phyloP scores from a whole-genome alignment of 306 rosid genomes.

The Quercus variabilis region DNA sequence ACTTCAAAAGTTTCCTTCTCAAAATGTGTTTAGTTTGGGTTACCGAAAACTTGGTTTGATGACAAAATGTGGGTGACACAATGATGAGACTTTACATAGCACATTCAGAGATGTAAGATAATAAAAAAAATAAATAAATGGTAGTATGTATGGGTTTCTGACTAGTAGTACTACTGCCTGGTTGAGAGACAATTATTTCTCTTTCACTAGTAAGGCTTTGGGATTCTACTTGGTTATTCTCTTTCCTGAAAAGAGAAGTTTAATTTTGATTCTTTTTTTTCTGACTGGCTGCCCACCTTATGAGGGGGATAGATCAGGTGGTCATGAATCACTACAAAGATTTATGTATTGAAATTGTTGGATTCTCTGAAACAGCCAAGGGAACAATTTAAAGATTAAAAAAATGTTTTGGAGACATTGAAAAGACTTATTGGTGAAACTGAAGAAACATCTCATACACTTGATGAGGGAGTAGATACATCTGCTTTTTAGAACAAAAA shows the following conservation, averaged over 20 bases:
- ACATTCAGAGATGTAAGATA: not conserved
- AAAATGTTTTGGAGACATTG: no score
- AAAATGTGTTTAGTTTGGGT: not conserved
- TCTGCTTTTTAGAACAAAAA: no score
- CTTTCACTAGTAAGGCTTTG: not conserved
- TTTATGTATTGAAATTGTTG: no score
- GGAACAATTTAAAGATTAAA: no score
- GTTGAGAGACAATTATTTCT: not conserved
- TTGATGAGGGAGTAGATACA: no score
- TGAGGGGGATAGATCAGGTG: conserved; percentile 11
- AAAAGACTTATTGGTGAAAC: no score
- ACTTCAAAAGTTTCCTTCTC: not conserved
- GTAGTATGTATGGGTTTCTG: not conserved
- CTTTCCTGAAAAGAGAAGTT: not conserved
- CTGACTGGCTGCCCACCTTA: conserved; percentile 13
- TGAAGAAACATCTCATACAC: no score
- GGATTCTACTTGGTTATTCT: conserved; percentile 25
- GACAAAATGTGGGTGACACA: not conserved
- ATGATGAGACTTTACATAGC: conserved; percentile 1
- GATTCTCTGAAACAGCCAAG: no score
- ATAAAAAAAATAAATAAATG: not conserved
- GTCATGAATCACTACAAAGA: not conserved
- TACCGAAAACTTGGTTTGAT: conserved; percentile 10
- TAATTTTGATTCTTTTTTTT: conserved; percentile 3
- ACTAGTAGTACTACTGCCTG: conserved; percentile 11